These are phyloP conservation scores for Hyaloscypha variabilis DNA, from an alignment of 495 filamentous ascomycete genomes.

Conservation along the genomic window DNA sequence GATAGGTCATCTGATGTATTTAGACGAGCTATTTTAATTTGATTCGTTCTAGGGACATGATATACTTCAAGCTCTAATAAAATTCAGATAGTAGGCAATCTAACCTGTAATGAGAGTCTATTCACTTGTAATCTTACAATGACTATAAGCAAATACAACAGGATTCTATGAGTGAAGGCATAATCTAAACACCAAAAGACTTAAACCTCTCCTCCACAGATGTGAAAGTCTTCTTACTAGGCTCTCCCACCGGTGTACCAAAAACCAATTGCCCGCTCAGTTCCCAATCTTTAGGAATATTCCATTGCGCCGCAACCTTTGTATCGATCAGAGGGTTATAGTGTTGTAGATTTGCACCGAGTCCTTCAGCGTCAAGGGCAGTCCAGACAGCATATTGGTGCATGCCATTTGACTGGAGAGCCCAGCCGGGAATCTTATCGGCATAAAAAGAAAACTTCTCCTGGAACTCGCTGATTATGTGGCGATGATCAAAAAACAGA, in stretches of 20 bases:
- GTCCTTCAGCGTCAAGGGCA: conserved; percentile 67
- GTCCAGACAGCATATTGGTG: conserved; percentile 69
- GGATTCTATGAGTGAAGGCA: no score
- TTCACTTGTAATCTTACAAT: no score
- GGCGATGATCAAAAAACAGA: conserved; percentile 72
- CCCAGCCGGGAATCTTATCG: conserved; percentile 66
- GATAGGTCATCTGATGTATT: no score
- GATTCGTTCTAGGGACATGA: no score
- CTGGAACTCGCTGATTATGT: conserved; percentile 49
- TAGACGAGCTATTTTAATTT: no score
- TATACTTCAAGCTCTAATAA: no score
- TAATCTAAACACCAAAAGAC: no score
- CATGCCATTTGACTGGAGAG: conserved; percentile 66
- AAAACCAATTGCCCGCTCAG: conserved; percentile 64
- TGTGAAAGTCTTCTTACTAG: not conserved
- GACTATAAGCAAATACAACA: no score
- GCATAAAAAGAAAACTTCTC: conserved; percentile 44
- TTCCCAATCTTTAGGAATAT: conserved; percentile 60
- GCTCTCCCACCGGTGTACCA: conserved; percentile 44
- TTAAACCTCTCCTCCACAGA: not conserved
- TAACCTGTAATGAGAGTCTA: no score
- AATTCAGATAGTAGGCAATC: no score
- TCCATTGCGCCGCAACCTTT: conserved; percentile 59
- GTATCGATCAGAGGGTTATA: conserved; percentile 70
- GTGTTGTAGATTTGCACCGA: conserved; percentile 76